These are phyloP conservation scores for Prunus kanzakura DNA, from an alignment of 306 rosid species.

Conservation along the genomic window DNA sequence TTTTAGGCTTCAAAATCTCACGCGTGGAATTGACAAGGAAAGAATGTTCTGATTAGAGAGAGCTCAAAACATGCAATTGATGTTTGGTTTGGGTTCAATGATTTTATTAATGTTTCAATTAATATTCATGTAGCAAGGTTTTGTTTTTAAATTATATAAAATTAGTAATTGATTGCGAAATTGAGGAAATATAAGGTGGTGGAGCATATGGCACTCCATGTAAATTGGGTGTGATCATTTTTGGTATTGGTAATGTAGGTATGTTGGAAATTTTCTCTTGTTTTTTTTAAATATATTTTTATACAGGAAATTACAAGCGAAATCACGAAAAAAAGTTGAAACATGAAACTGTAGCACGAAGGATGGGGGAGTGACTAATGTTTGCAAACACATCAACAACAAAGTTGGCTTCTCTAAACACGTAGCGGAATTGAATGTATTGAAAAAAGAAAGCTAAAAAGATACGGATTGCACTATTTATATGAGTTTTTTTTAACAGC, in stretches of 20 bases:
- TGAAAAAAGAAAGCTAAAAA: too few species aligned
- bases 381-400: too few species aligned
- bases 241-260: not conserved
- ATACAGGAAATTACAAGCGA: too few species aligned
- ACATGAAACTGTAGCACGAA: too few species aligned
- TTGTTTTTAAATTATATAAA: not conserved
- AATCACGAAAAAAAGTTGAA: too few species aligned
- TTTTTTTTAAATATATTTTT: not conserved
- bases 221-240: not conserved
- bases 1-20: not conserved
- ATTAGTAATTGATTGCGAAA: not conserved
- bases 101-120: not conserved
- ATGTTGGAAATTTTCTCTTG: not conserved
- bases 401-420: too few species aligned
- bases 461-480: not conserved
- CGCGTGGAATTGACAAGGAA: not conserved
- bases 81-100: not conserved
- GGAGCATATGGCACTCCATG: not conserved
- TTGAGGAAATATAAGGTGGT: not conserved
- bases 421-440: too few species aligned
- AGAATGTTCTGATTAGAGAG: constrained; percentile 3
- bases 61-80: not conserved
- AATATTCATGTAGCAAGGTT: not conserved
- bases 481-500: not conserved
- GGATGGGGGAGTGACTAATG: too few species aligned